Conservation (phyloP, 192 early-diverging fungal species). For the Paraglomus occultum region DNA sequence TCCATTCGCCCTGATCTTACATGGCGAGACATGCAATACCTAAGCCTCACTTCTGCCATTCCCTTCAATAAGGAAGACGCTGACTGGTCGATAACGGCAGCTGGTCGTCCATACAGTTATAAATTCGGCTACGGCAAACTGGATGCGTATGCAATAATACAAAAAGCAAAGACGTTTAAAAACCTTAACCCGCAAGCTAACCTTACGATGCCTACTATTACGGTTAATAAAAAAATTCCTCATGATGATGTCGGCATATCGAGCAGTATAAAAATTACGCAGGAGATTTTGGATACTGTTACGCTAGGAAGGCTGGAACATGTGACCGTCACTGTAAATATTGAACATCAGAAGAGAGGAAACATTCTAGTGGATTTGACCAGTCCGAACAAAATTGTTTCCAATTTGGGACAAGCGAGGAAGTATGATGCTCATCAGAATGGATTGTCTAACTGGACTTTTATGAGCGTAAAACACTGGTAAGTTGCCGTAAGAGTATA, state of each 20-base stretch:
- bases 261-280: constrained; percentile 44
- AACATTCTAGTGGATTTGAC: constrained; percentile 81
- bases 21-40: constrained; percentile 93
- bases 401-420: constrained; percentile 65
- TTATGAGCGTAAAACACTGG: constrained; percentile 97
- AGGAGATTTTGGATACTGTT: constrained; percentile 44
- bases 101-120: constrained; percentile 82
- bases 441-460: constrained; percentile 87
- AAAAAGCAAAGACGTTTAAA: constrained; percentile 66
- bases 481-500: constrained; percentile 34
- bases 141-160: constrained; percentile 80
- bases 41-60: constrained; percentile 75
- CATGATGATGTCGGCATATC: constrained; percentile 41
- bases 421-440: constrained; percentile 58
- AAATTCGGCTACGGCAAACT: constrained; percentile 93
- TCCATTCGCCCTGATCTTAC: constrained; percentile 86
- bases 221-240: constrained; percentile 53
- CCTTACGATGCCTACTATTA: constrained; percentile 43
- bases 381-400: constrained; percentile 68
- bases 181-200: constrained; percentile 65
- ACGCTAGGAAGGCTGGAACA: constrained; percentile 73
- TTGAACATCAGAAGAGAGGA: constrained; percentile 78
- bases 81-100: constrained; percentile 70
- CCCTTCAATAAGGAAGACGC: constrained; percentile 66
- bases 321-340: constrained; percentile 80